phyloP scores from a whole-genome alignment of 257 asterid species.

The Solanum rostratum region DNA sequence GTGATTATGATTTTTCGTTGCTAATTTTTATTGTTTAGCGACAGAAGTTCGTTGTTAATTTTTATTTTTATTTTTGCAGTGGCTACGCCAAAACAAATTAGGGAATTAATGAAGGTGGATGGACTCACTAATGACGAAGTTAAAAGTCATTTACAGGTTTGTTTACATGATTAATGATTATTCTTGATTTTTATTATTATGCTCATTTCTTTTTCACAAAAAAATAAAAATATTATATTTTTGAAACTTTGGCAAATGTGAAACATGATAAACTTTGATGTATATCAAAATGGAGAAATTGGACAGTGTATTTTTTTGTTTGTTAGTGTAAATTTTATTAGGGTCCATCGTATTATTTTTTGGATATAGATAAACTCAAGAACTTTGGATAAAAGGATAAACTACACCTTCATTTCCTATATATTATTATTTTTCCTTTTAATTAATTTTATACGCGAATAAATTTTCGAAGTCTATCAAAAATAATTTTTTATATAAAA shows the following conservation, averaged over 20 bases:
- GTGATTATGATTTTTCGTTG: too few relatives aligned
- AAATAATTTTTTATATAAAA: background rate
- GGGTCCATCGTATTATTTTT: background rate
- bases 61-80: constrained; percentile 11
- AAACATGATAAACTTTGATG: background rate
- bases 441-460: background rate
- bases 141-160: constrained; percentile 65
- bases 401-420: background rate
- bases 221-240: background rate
- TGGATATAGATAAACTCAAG: background rate
- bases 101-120: constrained; percentile 66
- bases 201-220: background rate
- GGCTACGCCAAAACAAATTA: constrained; percentile 62
- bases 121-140: constrained; percentile 71
- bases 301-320: background rate
- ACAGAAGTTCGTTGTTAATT: background rate
- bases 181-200: background rate
- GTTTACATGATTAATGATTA: background rate
- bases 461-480: too few relatives aligned
- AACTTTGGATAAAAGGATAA: background rate
- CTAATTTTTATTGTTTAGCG: background rate
- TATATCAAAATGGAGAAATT: background rate
- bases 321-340: background rate
- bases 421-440: background rate
- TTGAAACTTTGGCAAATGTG: background rate